These are phyloP conservation scores for Capronia epimyces DNA, from an alignment of 2,329 filamentous ascomycete species.

Conservation along the genomic window DNA sequence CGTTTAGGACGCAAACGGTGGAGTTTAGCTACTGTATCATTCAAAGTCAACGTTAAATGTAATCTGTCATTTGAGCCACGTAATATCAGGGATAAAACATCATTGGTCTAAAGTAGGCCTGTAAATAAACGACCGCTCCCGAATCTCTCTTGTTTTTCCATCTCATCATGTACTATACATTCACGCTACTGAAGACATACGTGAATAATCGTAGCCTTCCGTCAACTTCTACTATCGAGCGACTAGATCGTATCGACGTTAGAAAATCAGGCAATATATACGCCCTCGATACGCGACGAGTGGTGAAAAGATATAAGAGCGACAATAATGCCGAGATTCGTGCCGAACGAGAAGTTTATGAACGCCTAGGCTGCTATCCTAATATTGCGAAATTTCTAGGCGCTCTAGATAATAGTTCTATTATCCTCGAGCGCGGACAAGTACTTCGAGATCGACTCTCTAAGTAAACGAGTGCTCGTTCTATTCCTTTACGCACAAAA, in stretches of 20 bases:
- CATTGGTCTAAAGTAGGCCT: too few relatives aligned
- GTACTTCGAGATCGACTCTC: slow-evolving; percentile 2
- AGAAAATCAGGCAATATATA: slow-evolving; percentile 16
- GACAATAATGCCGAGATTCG: slow-evolving; percentile 10
- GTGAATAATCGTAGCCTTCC: not conserved
- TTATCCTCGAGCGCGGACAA: slow-evolving; percentile 14
- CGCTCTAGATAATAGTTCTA: slow-evolving; percentile 5
- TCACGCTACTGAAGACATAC: not conserved
- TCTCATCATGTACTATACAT: not conserved
- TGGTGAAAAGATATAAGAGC: slow-evolving; percentile 8
- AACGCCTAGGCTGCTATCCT: slow-evolving; percentile 9
- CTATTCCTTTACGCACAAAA: slow-evolving; percentile 11
- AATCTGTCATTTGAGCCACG: too few relatives aligned
- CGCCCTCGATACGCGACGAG: slow-evolving; percentile 5
- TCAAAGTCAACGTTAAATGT: too few relatives aligned
- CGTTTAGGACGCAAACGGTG: not conserved
- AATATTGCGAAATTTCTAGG: slow-evolving; percentile 9
- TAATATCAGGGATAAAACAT: too few relatives aligned
- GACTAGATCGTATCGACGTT: slow-evolving; percentile 13
- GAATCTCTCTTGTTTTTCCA: not conserved
- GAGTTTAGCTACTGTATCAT: not conserved
- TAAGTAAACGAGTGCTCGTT: not conserved
- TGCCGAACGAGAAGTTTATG: slow-evolving; percentile 9
- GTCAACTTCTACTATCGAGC: slow-evolving; percentile 1
- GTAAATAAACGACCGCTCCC: too few relatives aligned